phyloP scores from a whole-genome alignment of 176 grass and related monocot species.

The Aegilops speltoides region DNA sequence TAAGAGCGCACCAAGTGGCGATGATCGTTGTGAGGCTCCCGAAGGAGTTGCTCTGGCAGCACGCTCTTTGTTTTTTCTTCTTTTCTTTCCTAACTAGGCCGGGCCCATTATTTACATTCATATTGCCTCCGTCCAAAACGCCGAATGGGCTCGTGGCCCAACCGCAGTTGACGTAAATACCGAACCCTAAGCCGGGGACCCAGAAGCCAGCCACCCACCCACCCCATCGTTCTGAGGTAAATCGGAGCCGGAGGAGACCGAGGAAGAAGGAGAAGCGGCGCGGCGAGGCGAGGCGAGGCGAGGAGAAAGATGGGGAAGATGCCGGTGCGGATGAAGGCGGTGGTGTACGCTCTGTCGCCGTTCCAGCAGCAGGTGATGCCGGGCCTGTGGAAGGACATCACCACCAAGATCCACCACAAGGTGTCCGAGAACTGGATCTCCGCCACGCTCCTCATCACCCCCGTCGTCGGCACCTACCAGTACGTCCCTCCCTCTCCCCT shows the following conservation, averaged over 20 bases:
- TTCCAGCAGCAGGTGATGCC: slow-evolving; percentile 99
- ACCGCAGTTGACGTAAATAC: not conserved
- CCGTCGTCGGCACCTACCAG: slow-evolving; percentile 84
- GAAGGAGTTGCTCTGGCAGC: too few relatives aligned
- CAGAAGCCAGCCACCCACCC: not conserved
- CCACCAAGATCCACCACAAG: slow-evolving; percentile 98
- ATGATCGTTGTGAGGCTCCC: too few relatives aligned
- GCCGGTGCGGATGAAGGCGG: slow-evolving; percentile 89
- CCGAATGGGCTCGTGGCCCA: not conserved
- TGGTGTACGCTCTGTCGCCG: slow-evolving; percentile 90
- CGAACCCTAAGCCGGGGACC: slow-evolving; percentile 26
- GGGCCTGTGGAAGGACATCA: slow-evolving; percentile 95
- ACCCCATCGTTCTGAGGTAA: not conserved
- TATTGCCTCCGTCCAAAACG: too few relatives aligned
- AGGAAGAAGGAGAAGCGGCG: not conserved
- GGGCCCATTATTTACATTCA: too few relatives aligned
- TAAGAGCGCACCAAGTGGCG: too few relatives aligned
- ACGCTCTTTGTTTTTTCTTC: too few relatives aligned
- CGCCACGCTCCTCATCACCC: slow-evolving; percentile 75
- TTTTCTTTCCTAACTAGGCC: too few relatives aligned
- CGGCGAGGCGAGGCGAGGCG: not conserved
- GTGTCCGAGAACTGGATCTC: slow-evolving; percentile 98
- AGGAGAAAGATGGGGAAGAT: slow-evolving; percentile 72
- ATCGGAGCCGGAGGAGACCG: slow-evolving; percentile 15
- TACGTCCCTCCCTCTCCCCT: slow-evolving; percentile 3